Evolutionary conservation across 495 filamentous ascomycete genomes (phyloP), one percentile per base, ranked within the genome.

Genomic region (Penicillium paxilli): DNA sequence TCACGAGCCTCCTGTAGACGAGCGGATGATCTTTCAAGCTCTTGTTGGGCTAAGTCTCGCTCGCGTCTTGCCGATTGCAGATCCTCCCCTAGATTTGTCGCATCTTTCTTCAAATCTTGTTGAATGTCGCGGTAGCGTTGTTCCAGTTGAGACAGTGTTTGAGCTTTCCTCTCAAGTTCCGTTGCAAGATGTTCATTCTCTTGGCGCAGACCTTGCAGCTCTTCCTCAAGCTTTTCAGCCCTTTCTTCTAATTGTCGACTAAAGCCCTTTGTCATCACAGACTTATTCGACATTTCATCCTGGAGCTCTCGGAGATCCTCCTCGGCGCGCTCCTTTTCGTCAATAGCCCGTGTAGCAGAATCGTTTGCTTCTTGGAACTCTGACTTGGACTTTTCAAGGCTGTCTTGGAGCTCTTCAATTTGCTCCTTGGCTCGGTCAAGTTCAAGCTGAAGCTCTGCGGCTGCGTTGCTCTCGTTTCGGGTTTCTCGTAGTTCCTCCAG

Each of bases 261-360:
- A 12, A 90, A 75, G n/a, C 86, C 87, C 64, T 87, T 92, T 23
- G 87, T 87, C 20, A 81, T 85, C 49, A 92, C 79, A 0, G 87
- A 91, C 63, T 90, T 92, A 65, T 91, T 86, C 7, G 86, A 78
- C 77, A 91, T 83, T 58, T 93, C 88, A 41, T 89, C 86, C 45
- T 86, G 86, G 17, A 94, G 68, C 65, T 91, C 74, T 38, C 74
- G 70, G 20, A 81, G 65, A 44, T 84, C 72, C 16, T 74, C 67
- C 51, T 82, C 78, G 0, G 72, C 72, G 21, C 72, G 67, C 6
- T 70, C 61, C 42, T 87, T 89, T 44, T 86, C 80, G 19, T 79
- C 66, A n/a, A 82, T 50, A n/a, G 87, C 87, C 25, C 81, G 73
- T 45, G 88, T 75, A 10, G 86, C 70, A 47, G 87, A 80, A 2